Conservation (phyloP, 805 yeast genomes). For the Sugiyamaella mastotermitis region DNA sequence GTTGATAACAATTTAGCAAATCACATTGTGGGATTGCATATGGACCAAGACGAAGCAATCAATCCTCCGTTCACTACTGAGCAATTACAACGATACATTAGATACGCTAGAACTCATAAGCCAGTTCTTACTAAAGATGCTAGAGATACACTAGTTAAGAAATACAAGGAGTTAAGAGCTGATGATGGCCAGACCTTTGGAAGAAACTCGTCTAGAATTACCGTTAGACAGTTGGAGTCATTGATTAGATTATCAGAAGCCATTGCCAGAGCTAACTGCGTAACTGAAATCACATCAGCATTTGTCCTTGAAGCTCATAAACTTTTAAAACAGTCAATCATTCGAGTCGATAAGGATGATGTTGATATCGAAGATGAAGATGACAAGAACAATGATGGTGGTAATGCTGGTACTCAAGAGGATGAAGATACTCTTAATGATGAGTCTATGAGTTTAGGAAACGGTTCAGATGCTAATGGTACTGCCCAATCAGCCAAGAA, state of each 20-base stretch:
- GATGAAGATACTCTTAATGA: slow-evolving; percentile 15
- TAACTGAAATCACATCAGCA: slow-evolving; percentile 73
- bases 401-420: slow-evolving; percentile 8
- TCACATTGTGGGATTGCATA: slow-evolving; percentile 89
- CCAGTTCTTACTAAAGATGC: slow-evolving; percentile 83
- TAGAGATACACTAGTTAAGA: slow-evolving; percentile 63
- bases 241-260: slow-evolving; percentile 93
- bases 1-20: slow-evolving; percentile 85
- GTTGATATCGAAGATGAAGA: slow-evolving; percentile 64
- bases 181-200: slow-evolving; percentile 85
- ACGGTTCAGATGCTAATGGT: slow-evolving; percentile 8
- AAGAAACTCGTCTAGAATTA: slow-evolving; percentile 83
- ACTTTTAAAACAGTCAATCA: slow-evolving; percentile 81
- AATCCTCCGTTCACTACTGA: slow-evolving; percentile 85
- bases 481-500: slow-evolving; percentile 22
- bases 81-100: slow-evolving; percentile 80
- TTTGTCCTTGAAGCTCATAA: slow-evolving; percentile 94
- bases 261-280: slow-evolving; percentile 94
- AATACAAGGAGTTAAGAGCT: slow-evolving; percentile 78
- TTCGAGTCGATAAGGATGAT: slow-evolving; percentile 91
- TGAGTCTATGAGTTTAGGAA: slow-evolving; percentile 6
- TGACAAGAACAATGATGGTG: slow-evolving; percentile 26
- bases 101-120: slow-evolving; percentile 87
- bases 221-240: slow-evolving; percentile 94
- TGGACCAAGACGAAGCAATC: slow-evolving; percentile 85